Percentiles rank a stretch among this genome's conserved stretches.
Conservation (phyloP, 2,329 filamentous ascomycete species). For the Fragosphaeria purpurea region DNA sequence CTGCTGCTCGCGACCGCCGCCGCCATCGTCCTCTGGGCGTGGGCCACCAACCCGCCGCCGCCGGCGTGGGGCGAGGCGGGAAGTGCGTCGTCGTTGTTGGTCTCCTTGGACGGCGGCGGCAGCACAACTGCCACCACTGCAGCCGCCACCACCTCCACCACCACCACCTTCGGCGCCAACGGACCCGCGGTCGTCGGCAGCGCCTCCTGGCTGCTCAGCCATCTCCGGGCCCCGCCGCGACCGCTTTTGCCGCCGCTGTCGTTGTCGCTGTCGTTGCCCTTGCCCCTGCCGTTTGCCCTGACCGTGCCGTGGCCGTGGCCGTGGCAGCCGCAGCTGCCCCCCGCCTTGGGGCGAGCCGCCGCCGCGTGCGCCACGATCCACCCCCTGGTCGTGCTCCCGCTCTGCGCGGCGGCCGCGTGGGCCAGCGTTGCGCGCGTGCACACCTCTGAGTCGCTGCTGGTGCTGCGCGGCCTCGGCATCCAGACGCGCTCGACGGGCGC, state of each 20-base stretch:
- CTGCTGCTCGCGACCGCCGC: constrained; percentile 31
- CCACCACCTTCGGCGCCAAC: constrained; percentile 18
- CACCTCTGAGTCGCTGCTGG: constrained; percentile 72
- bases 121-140: too few species aligned
- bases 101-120: too few species aligned
- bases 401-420: constrained; percentile 30
- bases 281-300: too few species aligned
- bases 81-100: too few species aligned
- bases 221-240: too few species aligned
- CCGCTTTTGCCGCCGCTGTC: too few species aligned
- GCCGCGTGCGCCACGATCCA: constrained; percentile 29
- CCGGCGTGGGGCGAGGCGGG: too few species aligned
- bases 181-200: constrained; percentile 8
- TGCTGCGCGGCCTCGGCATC: constrained; percentile 80
- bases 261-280: too few species aligned
- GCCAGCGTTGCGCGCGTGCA: constrained; percentile 36
- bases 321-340: constrained; percentile 18
- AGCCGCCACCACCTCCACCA: constrained; percentile 7
- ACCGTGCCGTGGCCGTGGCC: too few species aligned
- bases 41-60: constrained; percentile 14
- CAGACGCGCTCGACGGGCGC: constrained; percentile 68
- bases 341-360: constrained; percentile 23
- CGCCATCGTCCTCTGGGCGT: constrained; percentile 41
- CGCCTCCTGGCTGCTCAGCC: too few species aligned
- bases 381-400: constrained; percentile 27